Evolutionary conservation across 495 filamentous ascomycete genomes (phyloP).

Genomic region (Podospora tetraspora): DNA sequence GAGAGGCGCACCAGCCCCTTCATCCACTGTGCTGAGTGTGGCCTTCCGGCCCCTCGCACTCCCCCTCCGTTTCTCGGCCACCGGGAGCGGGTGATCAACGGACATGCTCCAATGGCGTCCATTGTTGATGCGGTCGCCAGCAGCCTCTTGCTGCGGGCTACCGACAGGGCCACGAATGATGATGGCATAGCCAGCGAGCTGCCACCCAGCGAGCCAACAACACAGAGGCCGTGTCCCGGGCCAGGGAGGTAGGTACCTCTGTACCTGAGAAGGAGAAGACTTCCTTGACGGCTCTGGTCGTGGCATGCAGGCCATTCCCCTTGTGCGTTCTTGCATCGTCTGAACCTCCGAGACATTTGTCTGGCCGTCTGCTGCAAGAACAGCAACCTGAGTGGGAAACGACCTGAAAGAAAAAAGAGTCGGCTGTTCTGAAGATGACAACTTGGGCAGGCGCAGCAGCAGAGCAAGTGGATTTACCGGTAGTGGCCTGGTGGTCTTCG

Average conservation of each 20-base stretch:
- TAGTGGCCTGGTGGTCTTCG: conserved; percentile 1
- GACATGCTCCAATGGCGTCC: background rate
- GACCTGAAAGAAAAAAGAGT: background rate
- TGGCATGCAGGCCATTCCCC: conserved; percentile 8
- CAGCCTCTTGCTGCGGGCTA: background rate
- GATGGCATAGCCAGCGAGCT: background rate
- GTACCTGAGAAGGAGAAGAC: too few relatives aligned
- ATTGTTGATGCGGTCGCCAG: background rate
- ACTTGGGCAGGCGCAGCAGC: conserved; percentile 4
- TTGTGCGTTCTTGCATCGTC: background rate
- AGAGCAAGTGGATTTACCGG: conserved; percentile 5
- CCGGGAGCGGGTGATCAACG: background rate
- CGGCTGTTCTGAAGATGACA: background rate
- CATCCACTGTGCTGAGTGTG: background rate
- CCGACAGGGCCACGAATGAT: background rate
- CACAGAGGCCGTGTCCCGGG: background rate
- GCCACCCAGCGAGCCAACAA: background rate
- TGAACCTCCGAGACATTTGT: background rate
- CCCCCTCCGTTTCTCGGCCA: background rate
- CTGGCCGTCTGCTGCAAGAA: too few relatives aligned
- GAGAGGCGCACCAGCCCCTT: background rate
- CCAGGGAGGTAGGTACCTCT: background rate
- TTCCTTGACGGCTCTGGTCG: background rate
- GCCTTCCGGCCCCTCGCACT: too few relatives aligned
- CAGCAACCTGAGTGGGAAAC: background rate